A percentile compares a stretch with the other conserved stretches of the same genome.
phyloP scores from a whole-genome alignment of 2,329 filamentous ascomycete species.

The Penicillium sp. region DNA sequence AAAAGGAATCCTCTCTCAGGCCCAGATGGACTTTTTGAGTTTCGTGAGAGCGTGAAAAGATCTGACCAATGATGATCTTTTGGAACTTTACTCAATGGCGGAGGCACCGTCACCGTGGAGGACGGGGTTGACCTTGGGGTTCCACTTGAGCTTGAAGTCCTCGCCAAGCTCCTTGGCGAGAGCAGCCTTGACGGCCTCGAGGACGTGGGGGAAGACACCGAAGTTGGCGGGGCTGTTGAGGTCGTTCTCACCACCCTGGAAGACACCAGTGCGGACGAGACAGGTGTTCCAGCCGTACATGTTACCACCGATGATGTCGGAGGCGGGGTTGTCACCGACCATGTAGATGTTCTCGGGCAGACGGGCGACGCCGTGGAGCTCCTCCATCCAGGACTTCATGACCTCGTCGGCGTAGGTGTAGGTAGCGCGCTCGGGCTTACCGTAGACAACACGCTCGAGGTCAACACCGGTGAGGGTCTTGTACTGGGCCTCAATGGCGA shows the following conservation, averaged over 20 bases:
- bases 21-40: conserved; percentile 12
- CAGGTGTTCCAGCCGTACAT: conserved; percentile 83
- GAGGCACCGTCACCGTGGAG: conserved; percentile 55
- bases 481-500: conserved; percentile 68
- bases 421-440: conserved; percentile 73
- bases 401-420: conserved; percentile 79
- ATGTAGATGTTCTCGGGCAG: conserved; percentile 73
- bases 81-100: conserved; percentile 54
- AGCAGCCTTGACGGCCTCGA: conserved; percentile 69
- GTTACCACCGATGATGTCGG: conserved; percentile 74
- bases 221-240: conserved; percentile 75
- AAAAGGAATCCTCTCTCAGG: conserved; percentile 6
- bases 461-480: conserved; percentile 66
- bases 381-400: conserved; percentile 72
- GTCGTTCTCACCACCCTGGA: conserved; percentile 75
- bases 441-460: conserved; percentile 74
- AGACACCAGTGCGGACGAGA: conserved; percentile 74
- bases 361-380: conserved; percentile 70
- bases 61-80: conserved; percentile 1
- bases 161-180: conserved; percentile 70
- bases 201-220: conserved; percentile 72
- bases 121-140: conserved; percentile 70
- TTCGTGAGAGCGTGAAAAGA: conserved; percentile 15
- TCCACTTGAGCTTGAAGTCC: conserved; percentile 73
- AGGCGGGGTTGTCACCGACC: conserved; percentile 74